Evolutionary conservation across 2,329 filamentous ascomycete species (phyloP).

Genomic region (Fonsecaea monophora): DNA sequence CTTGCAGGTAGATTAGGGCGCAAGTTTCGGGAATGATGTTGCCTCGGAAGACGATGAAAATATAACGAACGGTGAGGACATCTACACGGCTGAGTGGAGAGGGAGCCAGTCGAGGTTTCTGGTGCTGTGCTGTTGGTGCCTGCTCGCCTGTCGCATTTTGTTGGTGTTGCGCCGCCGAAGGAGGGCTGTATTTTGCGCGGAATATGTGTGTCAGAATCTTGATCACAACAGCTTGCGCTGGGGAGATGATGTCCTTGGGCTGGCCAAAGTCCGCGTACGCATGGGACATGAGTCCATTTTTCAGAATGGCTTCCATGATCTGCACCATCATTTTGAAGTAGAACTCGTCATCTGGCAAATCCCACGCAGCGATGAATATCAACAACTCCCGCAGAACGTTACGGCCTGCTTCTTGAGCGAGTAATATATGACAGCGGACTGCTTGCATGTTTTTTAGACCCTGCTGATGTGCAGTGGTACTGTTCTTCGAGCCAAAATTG

Average conservation of each 20-base stretch:
- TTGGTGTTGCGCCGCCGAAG: constrained; percentile 52
- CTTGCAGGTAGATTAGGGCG: constrained; percentile 91
- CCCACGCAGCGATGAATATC: constrained; percentile 97
- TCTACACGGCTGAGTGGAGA: constrained; percentile 62
- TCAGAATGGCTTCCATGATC: constrained; percentile 90
- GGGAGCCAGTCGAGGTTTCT: constrained; percentile 60
- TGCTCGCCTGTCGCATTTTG: constrained; percentile 49
- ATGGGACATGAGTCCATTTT: constrained; percentile 87
- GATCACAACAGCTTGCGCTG: constrained; percentile 90
- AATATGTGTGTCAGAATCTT: constrained; percentile 91
- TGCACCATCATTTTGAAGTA: constrained; percentile 97
- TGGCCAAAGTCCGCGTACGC: constrained; percentile 91
- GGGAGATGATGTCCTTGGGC: constrained; percentile 94
- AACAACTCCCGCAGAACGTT: constrained; percentile 88
- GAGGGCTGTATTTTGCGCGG: constrained; percentile 64
- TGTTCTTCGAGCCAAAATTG: constrained; percentile 68
- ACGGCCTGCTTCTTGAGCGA: constrained; percentile 87
- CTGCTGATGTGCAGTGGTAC: constrained; percentile 51
- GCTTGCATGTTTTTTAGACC: constrained; percentile 81
- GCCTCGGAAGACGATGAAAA: constrained; percentile 89
- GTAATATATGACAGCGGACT: constrained; percentile 84
- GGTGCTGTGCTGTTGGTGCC: constrained; percentile 45
- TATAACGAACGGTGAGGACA: constrained; percentile 77
- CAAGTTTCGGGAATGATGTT: constrained; percentile 93
- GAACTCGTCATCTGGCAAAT: constrained; percentile 87